Percentiles rank a stretch among this genome's conserved stretches.
Conservation (phyloP, 805 yeast species). For the Candida lessepsii region DNA sequence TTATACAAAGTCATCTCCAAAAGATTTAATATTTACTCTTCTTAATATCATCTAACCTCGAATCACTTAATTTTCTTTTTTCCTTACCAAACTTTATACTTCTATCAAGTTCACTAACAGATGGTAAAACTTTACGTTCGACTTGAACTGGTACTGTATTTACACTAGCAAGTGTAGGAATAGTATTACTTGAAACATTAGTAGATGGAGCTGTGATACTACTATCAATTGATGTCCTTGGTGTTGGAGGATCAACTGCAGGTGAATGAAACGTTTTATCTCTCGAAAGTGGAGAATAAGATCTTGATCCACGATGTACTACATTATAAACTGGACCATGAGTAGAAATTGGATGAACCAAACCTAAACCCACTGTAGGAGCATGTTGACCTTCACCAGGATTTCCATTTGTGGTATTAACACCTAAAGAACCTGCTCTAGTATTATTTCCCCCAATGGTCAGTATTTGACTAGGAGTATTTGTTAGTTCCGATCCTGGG, state of each 20-base stretch:
- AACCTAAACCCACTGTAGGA: slow-evolving; percentile 3
- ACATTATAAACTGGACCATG: not conserved
- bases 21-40: slow-evolving; percentile 3
- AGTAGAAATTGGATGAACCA: not conserved
- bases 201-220: not conserved
- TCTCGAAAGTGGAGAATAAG: slow-evolving; percentile 15
- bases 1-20: not conserved
- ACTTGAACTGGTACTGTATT: not conserved
- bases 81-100: slow-evolving; percentile 21
- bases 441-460: not conserved
- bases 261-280: slow-evolving; percentile 12
- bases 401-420: too few species aligned
- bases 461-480: not conserved
- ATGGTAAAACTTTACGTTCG: slow-evolving; percentile 26
- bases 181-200: slow-evolving; percentile 6
- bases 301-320: slow-evolving; percentile 9
- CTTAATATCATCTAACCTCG: slow-evolving; percentile 8
- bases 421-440: slow-evolving; percentile 3
- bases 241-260: slow-evolving; percentile 16
- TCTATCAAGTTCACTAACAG: slow-evolving; percentile 37
- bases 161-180: slow-evolving; percentile 6
- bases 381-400: too few species aligned
- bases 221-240: slow-evolving; percentile 12
- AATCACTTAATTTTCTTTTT: slow-evolving; percentile 12
- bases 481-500: not conserved